Percentiles rank a stretch among this genome's conserved stretches.
These are phyloP conservation scores for Naganishia randhawae DNA, from an alignment of 768 basidiomycete genomes.

Conservation along the genomic window DNA sequence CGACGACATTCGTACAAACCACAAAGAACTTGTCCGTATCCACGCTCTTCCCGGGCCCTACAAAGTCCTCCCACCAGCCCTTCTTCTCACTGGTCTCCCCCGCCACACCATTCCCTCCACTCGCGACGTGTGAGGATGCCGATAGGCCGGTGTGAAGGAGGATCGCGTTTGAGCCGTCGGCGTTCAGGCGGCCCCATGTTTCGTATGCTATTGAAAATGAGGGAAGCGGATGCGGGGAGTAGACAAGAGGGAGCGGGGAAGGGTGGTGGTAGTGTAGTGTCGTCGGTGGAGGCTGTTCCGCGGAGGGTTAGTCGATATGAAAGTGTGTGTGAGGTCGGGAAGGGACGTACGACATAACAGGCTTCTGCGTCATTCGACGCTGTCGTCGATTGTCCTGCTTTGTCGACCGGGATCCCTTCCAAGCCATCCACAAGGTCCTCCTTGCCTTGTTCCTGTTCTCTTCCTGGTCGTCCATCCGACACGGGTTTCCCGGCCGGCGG, in stretches of 20 bases:
- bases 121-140: slow-evolving; percentile 74
- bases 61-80: slow-evolving; percentile 99
- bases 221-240: slow-evolving; percentile 47
- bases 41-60: slow-evolving; percentile 87
- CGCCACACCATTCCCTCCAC: slow-evolving; percentile 54
- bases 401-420: slow-evolving; percentile 16
- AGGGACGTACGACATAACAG: slow-evolving; percentile 46
- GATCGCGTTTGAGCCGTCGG: slow-evolving; percentile 76
- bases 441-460: slow-evolving; percentile 24
- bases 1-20: slow-evolving; percentile 93
- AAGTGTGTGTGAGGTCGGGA: neutral
- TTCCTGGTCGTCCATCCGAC: too few species aligned
- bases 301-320: neutral
- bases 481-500: too few species aligned
- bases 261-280: slow-evolving; percentile 44
- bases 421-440: slow-evolving; percentile 33
- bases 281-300: slow-evolving; percentile 47
- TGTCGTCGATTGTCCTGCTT: too few species aligned
- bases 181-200: slow-evolving; percentile 88
- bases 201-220: slow-evolving; percentile 80
- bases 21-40: slow-evolving; percentile 90
- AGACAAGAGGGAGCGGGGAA: slow-evolving; percentile 44
- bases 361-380: slow-evolving; percentile 45
- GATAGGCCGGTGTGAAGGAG: slow-evolving; percentile 94
- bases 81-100: slow-evolving; percentile 74